Evolutionary conservation across 768 basidiomycete species (phyloP), one percentile per base, ranked within the genome.

Genomic region (Mycena belliarum): DNA sequence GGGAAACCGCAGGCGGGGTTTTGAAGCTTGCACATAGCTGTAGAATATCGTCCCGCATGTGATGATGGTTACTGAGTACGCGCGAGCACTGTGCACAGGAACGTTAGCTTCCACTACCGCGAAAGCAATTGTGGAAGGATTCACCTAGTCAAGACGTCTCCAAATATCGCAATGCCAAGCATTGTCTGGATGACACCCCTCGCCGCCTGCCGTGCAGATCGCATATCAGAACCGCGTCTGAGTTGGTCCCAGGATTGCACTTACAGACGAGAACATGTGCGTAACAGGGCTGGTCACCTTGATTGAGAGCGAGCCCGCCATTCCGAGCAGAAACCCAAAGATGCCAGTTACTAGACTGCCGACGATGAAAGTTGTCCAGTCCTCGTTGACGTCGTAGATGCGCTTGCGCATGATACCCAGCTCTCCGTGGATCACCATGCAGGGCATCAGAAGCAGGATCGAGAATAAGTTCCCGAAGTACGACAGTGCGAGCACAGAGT

Each of bases 281-380:
- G 91, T 89, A 65, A 91, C 85, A 3, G 91, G 91, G 20, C 87
- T 89, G 2, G 91, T 93, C 63, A 92, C 54, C 72, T 93, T 91
- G 76, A 93, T 90, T 26, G 86, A 88, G 24, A 93, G 75, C 54
- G 89, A 77, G 38, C 88, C 86, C 10, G 91, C 90, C 44, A 93
- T 77, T 68, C 87, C 88, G 75, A 93, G 88, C 57, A 93, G 72
- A 76, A 91, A 93, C 0, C 91, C 91, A 58, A 91, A 77, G 10
- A 84, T 72, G 29, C 89, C 89, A 75, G 89, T 72, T 11, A 71
- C 61, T 24, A 69, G 45, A 33, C 70, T 70, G 20, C 70, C 72
- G 24, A 59, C 33, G 45, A 56, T 8, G 49, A 63, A 63, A 2
- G 57, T 49, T 3, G 56, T 43, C 61, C 61, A 63, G 16, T 55